A percentile compares a stretch with the other conserved stretches of the same genome.
phyloP scores from a whole-genome alignment of 352 stramenopile species.

The Phytophthora tentaculata region DNA sequence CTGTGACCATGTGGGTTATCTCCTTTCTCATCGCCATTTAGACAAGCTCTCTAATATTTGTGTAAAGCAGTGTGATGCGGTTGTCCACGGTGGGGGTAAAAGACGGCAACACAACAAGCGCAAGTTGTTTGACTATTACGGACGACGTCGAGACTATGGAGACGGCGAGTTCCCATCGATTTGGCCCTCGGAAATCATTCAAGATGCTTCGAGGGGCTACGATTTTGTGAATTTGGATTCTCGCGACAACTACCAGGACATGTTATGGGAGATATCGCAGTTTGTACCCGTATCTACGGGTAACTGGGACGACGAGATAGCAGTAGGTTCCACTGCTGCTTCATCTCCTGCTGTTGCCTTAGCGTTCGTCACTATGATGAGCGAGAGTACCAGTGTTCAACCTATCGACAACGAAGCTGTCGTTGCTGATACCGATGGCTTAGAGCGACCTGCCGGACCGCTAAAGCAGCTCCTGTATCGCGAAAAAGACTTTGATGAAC shows the following conservation, averaged over 20 bases:
- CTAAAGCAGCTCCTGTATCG: conserved; percentile 31
- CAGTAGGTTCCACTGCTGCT: background rate
- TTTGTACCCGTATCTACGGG: conserved; percentile 59
- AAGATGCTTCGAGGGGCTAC: conserved; percentile 74
- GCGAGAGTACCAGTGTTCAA: conserved; percentile 10
- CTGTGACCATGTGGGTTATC: conserved; percentile 61
- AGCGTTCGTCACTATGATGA: conserved; percentile 26
- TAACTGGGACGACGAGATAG: conserved; percentile 30
- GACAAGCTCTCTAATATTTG: background rate
- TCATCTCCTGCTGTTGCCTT: conserved; percentile 25
- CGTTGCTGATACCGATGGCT: conserved; percentile 2
- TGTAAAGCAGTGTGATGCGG: conserved; percentile 64
- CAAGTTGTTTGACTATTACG: conserved; percentile 93
- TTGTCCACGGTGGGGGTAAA: conserved; percentile 88
- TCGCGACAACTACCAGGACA: conserved; percentile 67
- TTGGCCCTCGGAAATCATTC: conserved; percentile 89
- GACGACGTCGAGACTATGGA: conserved; percentile 90
- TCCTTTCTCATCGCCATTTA: background rate
- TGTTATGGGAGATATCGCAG: conserved; percentile 68
- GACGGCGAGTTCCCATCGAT: conserved; percentile 90
- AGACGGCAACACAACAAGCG: conserved; percentile 75
- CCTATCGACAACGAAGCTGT: background rate
- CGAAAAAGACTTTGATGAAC: conserved; percentile 58
- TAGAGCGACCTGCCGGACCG: conserved; percentile 1
- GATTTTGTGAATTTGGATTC: conserved; percentile 66